Base-by-base conservation (phyloP, 116 monocot genomes). In the Phalaenopsis hybrid region DNA sequence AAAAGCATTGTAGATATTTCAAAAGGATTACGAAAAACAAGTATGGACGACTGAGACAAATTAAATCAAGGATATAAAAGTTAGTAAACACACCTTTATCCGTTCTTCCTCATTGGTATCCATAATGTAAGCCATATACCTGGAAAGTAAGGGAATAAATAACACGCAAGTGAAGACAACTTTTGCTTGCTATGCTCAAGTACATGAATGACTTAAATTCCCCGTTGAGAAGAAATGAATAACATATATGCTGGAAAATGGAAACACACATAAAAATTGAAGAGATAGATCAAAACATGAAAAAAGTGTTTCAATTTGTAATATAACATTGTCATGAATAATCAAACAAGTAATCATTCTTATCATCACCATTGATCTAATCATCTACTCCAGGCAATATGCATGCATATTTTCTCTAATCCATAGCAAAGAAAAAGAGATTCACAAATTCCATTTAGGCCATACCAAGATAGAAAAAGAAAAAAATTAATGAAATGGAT, bases 91-190 rank as follows among this genome's bases (percentile, higher is more conserved):
- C 1, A 77, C 94, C 91, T 97, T 97, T 74, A 83, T 51, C 13
- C 97, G 89, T 73, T 97, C 98, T 83, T 98, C 98, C 81, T 98
- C 98, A 79, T 98, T 98, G n/a, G 98, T 95, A 76, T 98, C 98
- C 98, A 98, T 98, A 79, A 95, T 98, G 82, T 98, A 97, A 41
- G 97, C 97, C 97, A 97, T 97, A 80, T 97, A 97, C 97, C 97
- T 97, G 74, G 13, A 89, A 69, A 16, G 44, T 34, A 34, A 68
- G 17, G 43, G 52, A 55, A 78, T 44, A 87, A 12, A 10, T 21
- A 74, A 65, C 31, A 33, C 10, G 69, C 55, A 69, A 45, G 55
- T 59, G 72, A 58, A 52, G 72, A 37, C 21, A 51, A 20, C 51
- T 37, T 77, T 31, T 51, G 0, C 23, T 37, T 74, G 43, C 20